Conservation (phyloP, 768 basidiomycete species). For the Hydnum rufescens region DNA sequence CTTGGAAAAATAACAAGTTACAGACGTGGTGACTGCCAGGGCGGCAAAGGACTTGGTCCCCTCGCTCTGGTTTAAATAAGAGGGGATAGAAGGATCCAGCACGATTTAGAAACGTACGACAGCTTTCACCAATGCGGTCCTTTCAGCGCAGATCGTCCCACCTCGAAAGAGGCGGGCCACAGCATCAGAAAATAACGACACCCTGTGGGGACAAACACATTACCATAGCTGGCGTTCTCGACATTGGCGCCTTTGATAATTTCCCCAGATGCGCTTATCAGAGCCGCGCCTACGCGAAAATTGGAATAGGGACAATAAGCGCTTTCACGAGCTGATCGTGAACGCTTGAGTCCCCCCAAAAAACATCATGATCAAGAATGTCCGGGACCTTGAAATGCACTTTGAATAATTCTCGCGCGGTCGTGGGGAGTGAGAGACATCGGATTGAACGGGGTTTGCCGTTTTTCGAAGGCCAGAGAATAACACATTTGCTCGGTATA, state of each 20-base stretch:
- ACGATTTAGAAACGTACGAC: constrained; percentile 31
- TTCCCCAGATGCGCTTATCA: constrained; percentile 45
- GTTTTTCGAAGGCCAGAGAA: too few species aligned
- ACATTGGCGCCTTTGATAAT: constrained; percentile 79
- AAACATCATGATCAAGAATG: background rate
- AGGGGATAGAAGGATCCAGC: constrained; percentile 1
- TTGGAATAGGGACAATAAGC: constrained; percentile 77
- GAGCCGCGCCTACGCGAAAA: constrained; percentile 81
- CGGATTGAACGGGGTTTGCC: too few species aligned
- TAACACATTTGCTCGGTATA: too few species aligned
- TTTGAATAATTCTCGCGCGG: constrained; percentile 30
- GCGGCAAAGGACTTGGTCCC: constrained; percentile 50
- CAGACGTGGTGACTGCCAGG: constrained; percentile 64
- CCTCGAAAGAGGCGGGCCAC: constrained; percentile 26
- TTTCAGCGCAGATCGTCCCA: constrained; percentile 81
- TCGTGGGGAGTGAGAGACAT: constrained; percentile 19
- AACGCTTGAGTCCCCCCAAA: too few species aligned
- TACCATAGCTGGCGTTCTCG: constrained; percentile 87
- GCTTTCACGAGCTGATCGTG: constrained; percentile 30
- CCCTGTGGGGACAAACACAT: background rate
- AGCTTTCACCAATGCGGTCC: constrained; percentile 89
- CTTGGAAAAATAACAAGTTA: constrained; percentile 3
- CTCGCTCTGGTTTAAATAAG: constrained; percentile 40
- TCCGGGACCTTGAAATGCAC: constrained; percentile 37
- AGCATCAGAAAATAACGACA: background rate